Base-by-base conservation (phyloP, 805 yeast genomes). In the Saccharomycopsis vini region DNA sequence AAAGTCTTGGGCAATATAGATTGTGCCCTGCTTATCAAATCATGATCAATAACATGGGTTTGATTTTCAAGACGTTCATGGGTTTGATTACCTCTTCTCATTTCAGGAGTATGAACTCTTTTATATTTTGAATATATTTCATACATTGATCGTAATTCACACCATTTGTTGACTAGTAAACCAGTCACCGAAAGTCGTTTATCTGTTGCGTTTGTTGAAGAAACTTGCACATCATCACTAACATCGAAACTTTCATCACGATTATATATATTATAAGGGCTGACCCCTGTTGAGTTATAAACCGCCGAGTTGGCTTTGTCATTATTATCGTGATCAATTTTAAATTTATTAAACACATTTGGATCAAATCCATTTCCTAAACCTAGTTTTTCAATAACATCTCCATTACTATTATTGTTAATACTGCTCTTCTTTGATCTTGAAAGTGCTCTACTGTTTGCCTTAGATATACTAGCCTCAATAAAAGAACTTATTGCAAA, bases 81-180 rank as follows among this genome's bases (percentile, higher is more conserved):
- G 3, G 63, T 62, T 24, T 52, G 53, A 4, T 60, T 55, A 0
- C 90, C 90, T 10, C 61, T 50, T 2, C 45, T 44, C 66, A 80
- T 69, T 2, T 48, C 51, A 3, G 70, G 71, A 19, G 59, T 58
- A 26, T 52, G 56, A 2, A 53, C 53, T 2, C 57, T 60, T 4
- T 69, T 61, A 28, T 16, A 40, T 15, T 33, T 23, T 13, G 47
- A 62, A 51, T 72, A 81, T 0, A 76, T 55, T 20, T 68, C 66
- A 55, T 75, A 82, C 46, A 71, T 67, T 16, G 63, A 67, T 33
- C 76, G 62, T 37, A 82, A 60, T 57, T 83, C 90, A 63, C 92
- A 83, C 84, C 87, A 82, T 13, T 68, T 59, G 26, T 71, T 66
- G 0, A 81, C 73, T 9, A 79, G 59, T 6, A 83, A 56, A 43